Conservation (phyloP, 805 yeast species). For the Lipomyces oligophaga region DNA sequence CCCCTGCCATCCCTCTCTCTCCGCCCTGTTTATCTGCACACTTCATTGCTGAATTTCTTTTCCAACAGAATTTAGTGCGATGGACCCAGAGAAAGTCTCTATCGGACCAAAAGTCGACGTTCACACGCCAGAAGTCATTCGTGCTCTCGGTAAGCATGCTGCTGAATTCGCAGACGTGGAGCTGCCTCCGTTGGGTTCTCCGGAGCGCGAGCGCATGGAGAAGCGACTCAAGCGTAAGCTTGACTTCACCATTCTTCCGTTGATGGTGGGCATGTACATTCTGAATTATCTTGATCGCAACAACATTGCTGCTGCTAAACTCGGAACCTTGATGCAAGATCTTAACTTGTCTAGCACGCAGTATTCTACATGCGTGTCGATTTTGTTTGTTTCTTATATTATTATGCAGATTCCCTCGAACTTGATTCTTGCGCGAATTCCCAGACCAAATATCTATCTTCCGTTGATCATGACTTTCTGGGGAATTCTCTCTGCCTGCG, state of each 20-base stretch:
- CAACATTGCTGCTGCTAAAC: constrained; percentile 48
- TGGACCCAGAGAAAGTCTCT: no score
- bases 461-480: constrained; percentile 47
- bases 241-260: constrained; percentile 50
- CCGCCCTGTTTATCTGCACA: no score
- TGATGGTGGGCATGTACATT: constrained; percentile 49
- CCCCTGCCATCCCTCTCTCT: no score
- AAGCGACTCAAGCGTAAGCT: constrained; percentile 45
- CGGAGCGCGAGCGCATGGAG: constrained; percentile 46
- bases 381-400: constrained; percentile 49
- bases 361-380: constrained; percentile 48
- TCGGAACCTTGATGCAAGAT: constrained; percentile 44
- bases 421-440: constrained; percentile 46
- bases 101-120: constrained; percentile 10
- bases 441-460: constrained; percentile 51
- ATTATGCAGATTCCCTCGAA: constrained; percentile 50
- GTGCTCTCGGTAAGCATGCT: constrained; percentile 6
- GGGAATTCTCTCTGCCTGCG: constrained; percentile 46
- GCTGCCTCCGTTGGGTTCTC: constrained; percentile 34
- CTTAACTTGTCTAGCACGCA: constrained; percentile 42
- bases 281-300: constrained; percentile 48
- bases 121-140: constrained; percentile 6
- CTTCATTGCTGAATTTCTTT: no score
- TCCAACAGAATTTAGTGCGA: no score
- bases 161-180: constrained; percentile 29